Evolutionary conservation across 1,284 basidiomycete genomes (phyloP).

Genomic region (Fomitopsis schrenkii): DNA sequence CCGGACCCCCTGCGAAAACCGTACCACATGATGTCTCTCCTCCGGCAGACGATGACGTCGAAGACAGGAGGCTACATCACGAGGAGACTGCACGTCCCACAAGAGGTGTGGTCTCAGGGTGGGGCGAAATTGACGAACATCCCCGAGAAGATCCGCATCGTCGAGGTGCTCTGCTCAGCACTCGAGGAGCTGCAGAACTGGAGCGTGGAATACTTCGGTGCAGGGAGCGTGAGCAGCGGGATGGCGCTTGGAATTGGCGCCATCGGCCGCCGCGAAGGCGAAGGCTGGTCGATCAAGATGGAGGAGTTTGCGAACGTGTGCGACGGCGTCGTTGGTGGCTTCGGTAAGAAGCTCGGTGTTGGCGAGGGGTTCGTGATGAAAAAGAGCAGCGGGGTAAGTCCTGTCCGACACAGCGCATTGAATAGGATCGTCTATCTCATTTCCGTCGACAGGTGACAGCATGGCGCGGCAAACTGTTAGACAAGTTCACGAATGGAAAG

Average conservation of each 20-base stretch:
- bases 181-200: constrained; percentile 70
- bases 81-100: constrained; percentile 81
- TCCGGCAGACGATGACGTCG: constrained; percentile 79
- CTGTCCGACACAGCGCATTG: background rate
- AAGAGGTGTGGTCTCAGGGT: constrained; percentile 87
- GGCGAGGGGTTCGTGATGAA: constrained; percentile 80
- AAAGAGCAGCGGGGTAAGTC: constrained; percentile 66
- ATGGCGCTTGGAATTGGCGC: constrained; percentile 67
- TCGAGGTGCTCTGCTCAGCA: constrained; percentile 73
- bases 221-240: constrained; percentile 72
- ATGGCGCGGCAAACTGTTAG: constrained; percentile 85
- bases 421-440: background rate
- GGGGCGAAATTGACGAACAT: constrained; percentile 81
- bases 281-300: constrained; percentile 64
- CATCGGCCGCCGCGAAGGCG: constrained; percentile 67
- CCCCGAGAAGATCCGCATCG: constrained; percentile 82
- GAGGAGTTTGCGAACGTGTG: constrained; percentile 75
- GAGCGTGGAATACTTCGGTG: constrained; percentile 69
- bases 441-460: constrained; percentile 25
- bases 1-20: constrained; percentile 77
- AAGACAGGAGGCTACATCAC: constrained; percentile 87
- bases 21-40: constrained; percentile 84
- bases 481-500: constrained; percentile 89
- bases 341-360: constrained; percentile 87
- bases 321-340: constrained; percentile 80